Evolutionary conservation across 148 eudicot genomes (phyloP).

Genomic region (Camellia granthamiana): DNA sequence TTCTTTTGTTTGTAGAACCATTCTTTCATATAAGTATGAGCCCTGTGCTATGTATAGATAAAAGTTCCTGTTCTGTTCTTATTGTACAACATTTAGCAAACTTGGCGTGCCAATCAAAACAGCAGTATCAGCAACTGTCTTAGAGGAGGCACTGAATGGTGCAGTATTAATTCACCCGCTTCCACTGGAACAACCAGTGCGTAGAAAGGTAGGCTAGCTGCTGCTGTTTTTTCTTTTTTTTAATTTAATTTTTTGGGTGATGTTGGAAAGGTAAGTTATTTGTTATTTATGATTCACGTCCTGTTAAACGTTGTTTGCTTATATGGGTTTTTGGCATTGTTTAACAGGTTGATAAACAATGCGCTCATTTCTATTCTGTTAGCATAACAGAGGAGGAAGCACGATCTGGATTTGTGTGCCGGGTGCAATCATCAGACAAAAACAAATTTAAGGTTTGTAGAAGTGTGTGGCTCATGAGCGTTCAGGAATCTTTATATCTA

Average conservation of each 20-base stretch:
- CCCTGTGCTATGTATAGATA: slow-evolving; percentile 1
- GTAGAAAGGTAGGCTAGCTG: slow-evolving; percentile 56
- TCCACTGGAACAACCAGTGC: slow-evolving; percentile 63
- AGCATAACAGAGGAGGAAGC: slow-evolving; percentile 82
- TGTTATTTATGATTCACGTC: not conserved
- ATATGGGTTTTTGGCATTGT: slow-evolving; percentile 15
- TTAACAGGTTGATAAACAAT: slow-evolving; percentile 85
- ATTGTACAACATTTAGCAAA: slow-evolving; percentile 47
- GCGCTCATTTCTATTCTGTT: slow-evolving; percentile 91
- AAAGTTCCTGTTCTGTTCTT: slow-evolving; percentile 6
- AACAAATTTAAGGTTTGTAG: slow-evolving; percentile 90
- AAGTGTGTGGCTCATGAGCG: not conserved
- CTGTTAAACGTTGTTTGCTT: not conserved
- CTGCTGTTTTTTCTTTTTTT: slow-evolving; percentile 7
- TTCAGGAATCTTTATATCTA: not conserved
- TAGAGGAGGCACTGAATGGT: slow-evolving; percentile 96
- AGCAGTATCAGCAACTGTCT: slow-evolving; percentile 85
- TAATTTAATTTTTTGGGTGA: not conserved
- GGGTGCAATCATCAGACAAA: slow-evolving; percentile 79
- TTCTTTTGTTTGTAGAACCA: slow-evolving; percentile 9
- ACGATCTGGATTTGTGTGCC: slow-evolving; percentile 72
- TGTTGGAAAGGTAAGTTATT: not conserved
- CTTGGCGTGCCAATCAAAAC: slow-evolving; percentile 98
- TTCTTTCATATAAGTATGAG: not conserved
- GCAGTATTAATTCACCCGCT: slow-evolving; percentile 58